Conservation (phyloP, 768 basidiomycete species). For the Rhizopogon vinicolor region DNA sequence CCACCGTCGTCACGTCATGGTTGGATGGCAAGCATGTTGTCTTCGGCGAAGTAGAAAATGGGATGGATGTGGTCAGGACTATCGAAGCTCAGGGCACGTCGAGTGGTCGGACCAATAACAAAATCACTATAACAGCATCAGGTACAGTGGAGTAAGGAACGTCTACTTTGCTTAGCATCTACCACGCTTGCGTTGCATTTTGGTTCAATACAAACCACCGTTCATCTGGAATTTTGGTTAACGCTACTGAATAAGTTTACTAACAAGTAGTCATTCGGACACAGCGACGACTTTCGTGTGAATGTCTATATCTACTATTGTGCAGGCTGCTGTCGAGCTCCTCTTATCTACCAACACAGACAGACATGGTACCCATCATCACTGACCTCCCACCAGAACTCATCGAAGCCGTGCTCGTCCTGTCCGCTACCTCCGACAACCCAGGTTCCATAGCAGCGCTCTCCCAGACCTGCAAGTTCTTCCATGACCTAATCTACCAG, state of each 20-base stretch:
- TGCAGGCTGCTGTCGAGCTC: neutral
- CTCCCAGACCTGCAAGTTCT: slow-evolving; percentile 30
- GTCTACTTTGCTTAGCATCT: neutral
- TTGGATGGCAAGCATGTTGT: slow-evolving; percentile 40
- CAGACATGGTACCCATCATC: neutral
- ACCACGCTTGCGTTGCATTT: neutral
- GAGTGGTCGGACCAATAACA: slow-evolving; percentile 23
- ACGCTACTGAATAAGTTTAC: too few species aligned
- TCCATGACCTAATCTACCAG: slow-evolving; percentile 32
- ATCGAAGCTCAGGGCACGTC: slow-evolving; percentile 32
- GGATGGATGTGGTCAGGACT: slow-evolving; percentile 36
- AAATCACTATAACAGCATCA: slow-evolving; percentile 49
- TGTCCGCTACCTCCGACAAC: slow-evolving; percentile 13
- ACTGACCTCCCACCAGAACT: slow-evolving; percentile 34
- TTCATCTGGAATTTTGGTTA: neutral
- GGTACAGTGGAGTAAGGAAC: slow-evolving; percentile 40
- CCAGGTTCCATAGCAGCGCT: slow-evolving; percentile 32
- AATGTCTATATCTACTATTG: neutral
- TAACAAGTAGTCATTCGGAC: too few species aligned
- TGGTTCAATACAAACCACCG: neutral
- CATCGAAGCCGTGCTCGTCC: slow-evolving; percentile 32
- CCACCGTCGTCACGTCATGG: slow-evolving; percentile 68
- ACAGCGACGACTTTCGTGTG: too few species aligned
- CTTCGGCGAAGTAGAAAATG: slow-evolving; percentile 44
- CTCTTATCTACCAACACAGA: neutral